Percentiles rank a stretch among this genome's conserved stretches.
These are phyloP conservation scores for Fraxinus dipetala DNA, from an alignment of 305 asterid species.

Conservation along the genomic window DNA sequence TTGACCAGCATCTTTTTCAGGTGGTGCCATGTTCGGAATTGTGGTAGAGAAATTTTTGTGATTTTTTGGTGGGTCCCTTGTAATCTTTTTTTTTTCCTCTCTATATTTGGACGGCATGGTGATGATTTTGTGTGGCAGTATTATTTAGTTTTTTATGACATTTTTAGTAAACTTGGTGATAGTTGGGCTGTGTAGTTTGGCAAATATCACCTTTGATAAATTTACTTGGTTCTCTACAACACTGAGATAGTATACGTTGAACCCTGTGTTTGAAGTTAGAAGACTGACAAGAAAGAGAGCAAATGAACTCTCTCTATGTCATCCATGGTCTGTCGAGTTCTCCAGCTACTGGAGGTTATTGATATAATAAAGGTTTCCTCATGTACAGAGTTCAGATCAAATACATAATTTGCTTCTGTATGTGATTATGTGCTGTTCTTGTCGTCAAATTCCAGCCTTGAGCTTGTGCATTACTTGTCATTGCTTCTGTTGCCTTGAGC, in stretches of 20 bases:
- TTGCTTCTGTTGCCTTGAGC: background rate
- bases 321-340: background rate
- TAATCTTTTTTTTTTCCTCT: background rate
- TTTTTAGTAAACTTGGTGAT: background rate
- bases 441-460: background rate
- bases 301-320: background rate
- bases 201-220: background rate
- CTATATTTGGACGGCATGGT: background rate
- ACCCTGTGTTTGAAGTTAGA: background rate
- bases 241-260: background rate
- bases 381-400: background rate
- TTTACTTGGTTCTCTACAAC: background rate
- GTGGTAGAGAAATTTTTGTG: background rate
- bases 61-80: background rate
- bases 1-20: background rate
- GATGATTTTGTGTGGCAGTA: background rate
- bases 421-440: background rate
- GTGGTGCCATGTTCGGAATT: background rate
- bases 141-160: background rate
- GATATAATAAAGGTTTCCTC: background rate
- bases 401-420: background rate
- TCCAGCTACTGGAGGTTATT: background rate
- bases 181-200: background rate
- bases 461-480: background rate
- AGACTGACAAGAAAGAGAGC: background rate